phyloP scores from a whole-genome alignment of 257 asterid genomes.

The Forsythia suspensa region DNA sequence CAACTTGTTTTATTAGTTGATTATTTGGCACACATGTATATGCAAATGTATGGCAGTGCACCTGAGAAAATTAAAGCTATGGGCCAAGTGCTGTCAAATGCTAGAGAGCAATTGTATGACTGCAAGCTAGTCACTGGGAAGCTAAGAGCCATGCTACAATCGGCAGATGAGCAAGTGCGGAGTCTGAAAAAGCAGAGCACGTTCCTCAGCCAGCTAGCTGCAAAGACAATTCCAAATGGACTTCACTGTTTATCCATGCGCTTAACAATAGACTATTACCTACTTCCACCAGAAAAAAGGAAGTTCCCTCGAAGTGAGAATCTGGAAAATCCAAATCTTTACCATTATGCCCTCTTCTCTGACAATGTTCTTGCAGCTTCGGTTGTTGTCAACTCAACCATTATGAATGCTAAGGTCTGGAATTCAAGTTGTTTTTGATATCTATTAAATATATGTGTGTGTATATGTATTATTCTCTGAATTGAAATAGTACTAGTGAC shows the following conservation, averaged over 20 bases:
- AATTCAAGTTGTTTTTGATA: slow-evolving; percentile 7
- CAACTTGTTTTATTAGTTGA: slow-evolving; percentile 19
- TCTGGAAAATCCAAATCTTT: slow-evolving; percentile 77
- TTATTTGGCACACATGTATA: slow-evolving; percentile 23
- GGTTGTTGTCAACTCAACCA: slow-evolving; percentile 91
- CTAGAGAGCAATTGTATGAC: slow-evolving; percentile 85
- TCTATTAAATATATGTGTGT: neutral
- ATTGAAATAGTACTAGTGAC: neutral
- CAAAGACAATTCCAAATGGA: slow-evolving; percentile 97
- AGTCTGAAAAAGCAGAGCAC: slow-evolving; percentile 97
- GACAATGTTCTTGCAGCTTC: slow-evolving; percentile 99
- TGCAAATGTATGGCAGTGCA: slow-evolving; percentile 50
- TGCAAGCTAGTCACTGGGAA: slow-evolving; percentile 92
- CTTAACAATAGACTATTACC: slow-evolving; percentile 85
- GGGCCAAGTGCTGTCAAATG: slow-evolving; percentile 90
- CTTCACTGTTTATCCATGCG: slow-evolving; percentile 94
- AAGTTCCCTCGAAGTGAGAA: slow-evolving; percentile 80
- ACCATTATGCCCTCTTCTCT: slow-evolving; percentile 95
- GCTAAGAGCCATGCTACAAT: slow-evolving; percentile 96
- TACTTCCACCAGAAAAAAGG: slow-evolving; percentile 82
- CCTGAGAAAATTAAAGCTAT: slow-evolving; percentile 78
- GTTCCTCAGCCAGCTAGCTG: slow-evolving; percentile 92
- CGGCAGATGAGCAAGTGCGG: slow-evolving; percentile 98
- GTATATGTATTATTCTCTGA: neutral
- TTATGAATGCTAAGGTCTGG: slow-evolving; percentile 82